Base-by-base conservation (phyloP, 768 basidiomycete species). In the Russula lepida region DNA sequence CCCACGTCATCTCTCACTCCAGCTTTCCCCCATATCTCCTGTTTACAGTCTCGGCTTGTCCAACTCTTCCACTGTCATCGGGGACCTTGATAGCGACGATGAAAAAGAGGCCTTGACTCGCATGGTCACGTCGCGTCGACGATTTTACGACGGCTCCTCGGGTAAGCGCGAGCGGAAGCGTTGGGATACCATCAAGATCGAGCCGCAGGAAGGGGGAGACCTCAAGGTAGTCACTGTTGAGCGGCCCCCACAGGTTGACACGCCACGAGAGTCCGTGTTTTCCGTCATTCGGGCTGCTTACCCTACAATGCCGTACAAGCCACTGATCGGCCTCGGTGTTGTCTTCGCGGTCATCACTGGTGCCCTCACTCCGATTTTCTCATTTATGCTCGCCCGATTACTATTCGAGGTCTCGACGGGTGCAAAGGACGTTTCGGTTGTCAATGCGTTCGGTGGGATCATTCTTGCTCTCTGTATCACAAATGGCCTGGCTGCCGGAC, bases 351-450 rank as follows among this genome's bases (percentile, higher is more conserved):
- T 92, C 44, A 72, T 81, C 56, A 88, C 84, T 66, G 95, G 97
- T 23, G 81, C 89, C 3, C 84, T 89, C 77, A 97, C 93, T 0
- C 95, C 97, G 3, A 60, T 98, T 48, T 99, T 98, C 79, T 94
- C 95, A 1, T 92, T 80, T 77, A 80, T 94, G 64, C 84, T 97
- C 67, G 89, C 92, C 9, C 80, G 79, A 8, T 81, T 98, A 15
- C 79, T 95, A 58, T 87, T 82, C 70, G 80, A 88, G 63, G 84
- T 91, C 15, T 86, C 88, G 39, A 79, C 77, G 67, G 84, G 86
- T 54, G 90, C 86, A 1, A 76, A 84, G 25, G 78, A 92, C 60
- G 67, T 80, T 1, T 69, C 74, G 12, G 70, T 75, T 27, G 88
- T 92, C 74, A 85, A 89, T 73, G 74, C 75, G 6, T 90, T 84